Evolutionary conservation across 140 eudicot species (phyloP).

Genomic region (Cichorium intybus): DNA sequence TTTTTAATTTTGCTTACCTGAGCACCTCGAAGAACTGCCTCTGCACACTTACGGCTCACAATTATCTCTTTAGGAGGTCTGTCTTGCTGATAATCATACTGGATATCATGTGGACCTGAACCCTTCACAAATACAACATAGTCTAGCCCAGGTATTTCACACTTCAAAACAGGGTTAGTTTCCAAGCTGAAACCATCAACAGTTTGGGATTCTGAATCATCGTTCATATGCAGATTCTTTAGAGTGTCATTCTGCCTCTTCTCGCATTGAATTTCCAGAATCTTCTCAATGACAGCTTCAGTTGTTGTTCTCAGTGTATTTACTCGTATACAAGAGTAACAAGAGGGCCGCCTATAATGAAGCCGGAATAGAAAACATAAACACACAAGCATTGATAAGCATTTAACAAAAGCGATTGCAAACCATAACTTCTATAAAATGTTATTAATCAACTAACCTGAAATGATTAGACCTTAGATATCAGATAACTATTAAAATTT

Average conservation of each 20-base stretch:
- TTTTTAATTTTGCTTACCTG: slow-evolving; percentile 41
- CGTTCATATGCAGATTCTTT: slow-evolving; percentile 2
- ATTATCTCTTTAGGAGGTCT: slow-evolving; percentile 74
- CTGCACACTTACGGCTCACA: slow-evolving; percentile 99
- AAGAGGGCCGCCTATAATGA: slow-evolving; percentile 87
- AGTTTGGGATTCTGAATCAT: slow-evolving; percentile 25
- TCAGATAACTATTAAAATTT: neutral
- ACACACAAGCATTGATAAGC: neutral
- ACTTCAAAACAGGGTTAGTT: slow-evolving; percentile 46
- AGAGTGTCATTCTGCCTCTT: slow-evolving; percentile 22
- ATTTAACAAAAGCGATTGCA: neutral
- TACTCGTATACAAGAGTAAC: slow-evolving; percentile 95
- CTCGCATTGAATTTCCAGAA: slow-evolving; percentile 44
- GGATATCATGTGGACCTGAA: slow-evolving; percentile 85
- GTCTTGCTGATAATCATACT: slow-evolving; percentile 49
- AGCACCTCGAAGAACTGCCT: slow-evolving; percentile 99
- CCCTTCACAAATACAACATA: slow-evolving; percentile 83
- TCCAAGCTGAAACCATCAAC: slow-evolving; percentile 14
- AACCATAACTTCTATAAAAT: neutral
- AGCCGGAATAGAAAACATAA: neutral
- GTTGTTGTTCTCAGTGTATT: slow-evolving; percentile 68
- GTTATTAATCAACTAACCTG: neutral
- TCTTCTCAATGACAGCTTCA: slow-evolving; percentile 71
- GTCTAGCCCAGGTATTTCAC: slow-evolving; percentile 80
- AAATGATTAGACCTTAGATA: neutral